A percentile compares a stretch with the other conserved stretches of the same genome.
Conservation (phyloP, 441 rosid genomes). For the Syzygium malaccense region DNA sequence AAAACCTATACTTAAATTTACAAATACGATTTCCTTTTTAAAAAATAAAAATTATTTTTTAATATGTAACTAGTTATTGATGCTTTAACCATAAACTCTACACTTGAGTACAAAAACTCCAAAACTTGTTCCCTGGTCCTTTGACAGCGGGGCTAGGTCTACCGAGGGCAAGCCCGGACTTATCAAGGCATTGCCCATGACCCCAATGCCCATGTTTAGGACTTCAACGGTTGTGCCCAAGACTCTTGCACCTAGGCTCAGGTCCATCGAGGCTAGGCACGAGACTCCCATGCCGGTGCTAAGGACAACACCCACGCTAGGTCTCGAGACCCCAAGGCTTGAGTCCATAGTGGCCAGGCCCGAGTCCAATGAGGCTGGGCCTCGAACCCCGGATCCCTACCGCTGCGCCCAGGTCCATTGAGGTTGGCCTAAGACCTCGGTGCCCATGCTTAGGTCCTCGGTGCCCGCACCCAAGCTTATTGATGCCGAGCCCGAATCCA, state of each 20-base stretch:
- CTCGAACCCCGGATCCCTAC: fast-evolving
- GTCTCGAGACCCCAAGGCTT: not conserved
- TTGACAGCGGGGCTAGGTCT: not conserved
- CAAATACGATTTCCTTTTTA: not conserved
- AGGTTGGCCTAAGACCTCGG: not conserved
- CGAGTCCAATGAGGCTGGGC: not conserved
- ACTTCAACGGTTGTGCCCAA: not conserved
- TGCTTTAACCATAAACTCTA: fast-evolving
- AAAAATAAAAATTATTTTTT: not conserved
- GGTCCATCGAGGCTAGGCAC: no score
- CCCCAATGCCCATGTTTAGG: not conserved
- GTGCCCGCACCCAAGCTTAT: not conserved
- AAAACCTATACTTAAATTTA: not conserved
- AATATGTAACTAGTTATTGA: not conserved
- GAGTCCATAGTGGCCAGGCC: fast-evolving
- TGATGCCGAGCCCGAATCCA: not conserved
- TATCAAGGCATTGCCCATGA: not conserved
- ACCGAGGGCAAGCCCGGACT: not conserved
- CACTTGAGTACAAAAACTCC: not conserved
- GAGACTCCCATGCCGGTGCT: not conserved
- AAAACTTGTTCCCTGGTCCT: not conserved
- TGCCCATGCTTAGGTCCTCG: not conserved
- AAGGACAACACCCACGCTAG: not conserved
- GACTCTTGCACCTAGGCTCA: not conserved
- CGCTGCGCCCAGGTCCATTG: not conserved